phyloP scores from a whole-genome alignment of 345 rosid genomes.

The Hibiscus syriacus region DNA sequence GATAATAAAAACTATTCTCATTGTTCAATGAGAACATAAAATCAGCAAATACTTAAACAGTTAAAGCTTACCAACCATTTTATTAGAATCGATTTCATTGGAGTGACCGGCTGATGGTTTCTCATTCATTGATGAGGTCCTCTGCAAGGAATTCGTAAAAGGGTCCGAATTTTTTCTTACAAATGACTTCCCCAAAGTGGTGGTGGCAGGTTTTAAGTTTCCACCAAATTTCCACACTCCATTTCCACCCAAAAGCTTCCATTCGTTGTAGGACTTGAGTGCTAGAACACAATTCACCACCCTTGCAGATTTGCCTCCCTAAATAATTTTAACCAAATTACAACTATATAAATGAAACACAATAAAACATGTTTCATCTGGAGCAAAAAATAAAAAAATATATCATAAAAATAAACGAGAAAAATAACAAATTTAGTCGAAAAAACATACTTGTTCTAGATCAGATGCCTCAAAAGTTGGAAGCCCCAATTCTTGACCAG shows the following conservation, averaged over 20 bases:
- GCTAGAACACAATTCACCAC: conserved; percentile 69
- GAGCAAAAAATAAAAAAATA: background rate
- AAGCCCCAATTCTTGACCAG: conserved; percentile 58
- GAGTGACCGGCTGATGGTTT: conserved; percentile 22
- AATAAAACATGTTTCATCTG: background rate
- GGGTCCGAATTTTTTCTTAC: conserved; percentile 69
- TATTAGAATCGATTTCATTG: conserved; percentile 35
- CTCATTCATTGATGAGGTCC: conserved; percentile 47
- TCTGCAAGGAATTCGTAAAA: conserved; percentile 53
- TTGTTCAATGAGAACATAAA: conserved; percentile 7
- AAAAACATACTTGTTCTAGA: conserved; percentile 62
- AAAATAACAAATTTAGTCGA: background rate
- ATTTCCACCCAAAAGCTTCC: conserved; percentile 67
- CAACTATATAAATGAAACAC: background rate
- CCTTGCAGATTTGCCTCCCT: conserved; percentile 81
- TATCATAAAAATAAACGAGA: background rate
- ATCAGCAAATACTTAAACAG: conserved; percentile 5
- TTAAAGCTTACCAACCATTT: conserved; percentile 50
- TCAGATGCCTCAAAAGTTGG: conserved; percentile 87
- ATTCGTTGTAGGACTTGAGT: conserved; percentile 63
- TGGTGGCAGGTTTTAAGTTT: conserved; percentile 36
- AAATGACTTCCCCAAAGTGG: conserved; percentile 37
- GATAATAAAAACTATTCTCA: background rate
- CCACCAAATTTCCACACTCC: conserved; percentile 86
- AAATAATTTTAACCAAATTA: conserved; percentile 8